phyloP scores from a whole-genome alignment of 306 rosid species.

The Vigna unguiculata region DNA sequence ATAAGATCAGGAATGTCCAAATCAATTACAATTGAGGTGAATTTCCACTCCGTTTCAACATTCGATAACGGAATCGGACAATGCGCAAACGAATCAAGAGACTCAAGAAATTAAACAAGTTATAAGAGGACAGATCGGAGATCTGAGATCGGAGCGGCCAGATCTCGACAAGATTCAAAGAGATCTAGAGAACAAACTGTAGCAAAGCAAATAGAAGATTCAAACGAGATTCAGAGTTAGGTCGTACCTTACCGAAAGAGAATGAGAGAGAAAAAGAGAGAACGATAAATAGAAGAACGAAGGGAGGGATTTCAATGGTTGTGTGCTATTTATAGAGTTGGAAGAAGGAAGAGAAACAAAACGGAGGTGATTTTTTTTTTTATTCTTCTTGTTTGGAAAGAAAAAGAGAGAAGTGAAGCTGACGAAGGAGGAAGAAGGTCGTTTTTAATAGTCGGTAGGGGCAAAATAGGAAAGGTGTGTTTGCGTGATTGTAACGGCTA shows the following conservation, averaged over 20 bases:
- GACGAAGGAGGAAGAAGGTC: not conserved
- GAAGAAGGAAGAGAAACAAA: not conserved
- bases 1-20: constrained; percentile 17
- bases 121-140: constrained; percentile 37
- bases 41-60: not conserved
- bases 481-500: constrained; percentile 51
- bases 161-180: constrained; percentile 44
- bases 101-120: not conserved
- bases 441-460: constrained; percentile 48
- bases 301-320: not conserved
- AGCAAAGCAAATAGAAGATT: not conserved
- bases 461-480: constrained; percentile 37
- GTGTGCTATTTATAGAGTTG: constrained; percentile 30
- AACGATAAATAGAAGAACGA: not conserved
- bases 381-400: not conserved
- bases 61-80: constrained; percentile 22
- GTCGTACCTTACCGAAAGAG: constrained; percentile 32
- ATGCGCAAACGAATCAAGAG: constrained; percentile 21
- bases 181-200: not conserved
- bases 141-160: constrained; percentile 37
- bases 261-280: not conserved
- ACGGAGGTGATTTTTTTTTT: not conserved
- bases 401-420: constrained; percentile 9
- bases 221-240: constrained; percentile 21
- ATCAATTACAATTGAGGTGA: not conserved